Evolutionary conservation across 371 early-diverging fungal genomes (phyloP).

Genomic region (Mortierella sp.): DNA sequence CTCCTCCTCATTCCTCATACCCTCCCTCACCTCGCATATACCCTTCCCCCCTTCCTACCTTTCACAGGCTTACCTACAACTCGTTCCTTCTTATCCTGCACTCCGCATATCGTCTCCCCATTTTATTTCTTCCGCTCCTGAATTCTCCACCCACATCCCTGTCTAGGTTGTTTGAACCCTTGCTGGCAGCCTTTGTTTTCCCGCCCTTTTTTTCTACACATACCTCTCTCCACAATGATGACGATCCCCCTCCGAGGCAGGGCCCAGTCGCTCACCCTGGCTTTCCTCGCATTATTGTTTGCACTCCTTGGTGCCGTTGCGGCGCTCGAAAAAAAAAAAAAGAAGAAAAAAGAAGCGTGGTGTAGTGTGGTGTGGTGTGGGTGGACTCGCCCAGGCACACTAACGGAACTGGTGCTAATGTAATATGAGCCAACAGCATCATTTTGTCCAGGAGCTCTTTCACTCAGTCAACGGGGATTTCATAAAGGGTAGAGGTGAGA

Average conservation of each 20-base stretch:
- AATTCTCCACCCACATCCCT: background rate
- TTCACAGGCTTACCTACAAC: conserved; percentile 1
- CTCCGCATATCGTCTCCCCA: background rate
- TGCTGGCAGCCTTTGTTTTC: background rate
- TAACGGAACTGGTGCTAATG: background rate
- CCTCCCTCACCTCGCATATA: conserved; percentile 12
- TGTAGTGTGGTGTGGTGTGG: too few relatives aligned
- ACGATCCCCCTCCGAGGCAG: background rate
- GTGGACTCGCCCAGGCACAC: background rate
- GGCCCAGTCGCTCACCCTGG: background rate
- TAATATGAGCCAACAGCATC: background rate
- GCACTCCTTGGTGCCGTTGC: background rate
- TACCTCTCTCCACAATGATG: background rate
- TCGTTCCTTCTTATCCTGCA: background rate
- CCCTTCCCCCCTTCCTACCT: background rate
- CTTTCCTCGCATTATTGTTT: background rate
- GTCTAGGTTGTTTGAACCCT: background rate
- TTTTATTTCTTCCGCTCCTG: background rate
- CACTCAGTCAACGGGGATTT: background rate
- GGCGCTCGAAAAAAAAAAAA: too few relatives aligned
- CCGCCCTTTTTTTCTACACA: conserved; percentile 6
- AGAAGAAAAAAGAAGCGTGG: too few relatives aligned
- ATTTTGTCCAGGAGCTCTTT: background rate
- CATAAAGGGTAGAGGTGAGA: background rate
- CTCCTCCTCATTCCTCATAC: conserved; percentile 16